Evolutionary conservation across 805 yeast genomes (phyloP).

Genomic region (Monosporozyma unispora): DNA sequence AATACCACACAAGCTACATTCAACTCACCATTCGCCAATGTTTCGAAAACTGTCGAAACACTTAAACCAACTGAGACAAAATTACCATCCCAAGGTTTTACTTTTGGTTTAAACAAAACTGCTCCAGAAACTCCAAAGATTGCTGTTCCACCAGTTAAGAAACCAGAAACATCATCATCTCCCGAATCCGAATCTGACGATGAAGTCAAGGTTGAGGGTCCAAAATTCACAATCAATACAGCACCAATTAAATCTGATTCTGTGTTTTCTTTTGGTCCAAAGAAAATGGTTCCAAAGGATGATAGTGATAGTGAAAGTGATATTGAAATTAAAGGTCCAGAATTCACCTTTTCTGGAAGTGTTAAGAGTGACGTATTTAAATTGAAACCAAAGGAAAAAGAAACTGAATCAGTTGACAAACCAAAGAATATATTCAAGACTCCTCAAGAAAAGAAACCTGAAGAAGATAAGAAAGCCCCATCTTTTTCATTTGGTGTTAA

Average conservation of each 20-base stretch:
- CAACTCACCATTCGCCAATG: neutral
- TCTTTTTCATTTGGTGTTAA: neutral
- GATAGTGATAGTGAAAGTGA: conserved; percentile 29
- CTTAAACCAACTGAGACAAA: neutral
- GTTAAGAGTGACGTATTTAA: conserved; percentile 32
- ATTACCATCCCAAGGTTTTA: conserved; percentile 1
- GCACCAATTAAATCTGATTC: conserved; percentile 43
- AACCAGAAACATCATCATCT: conserved; percentile 3
- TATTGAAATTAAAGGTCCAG: conserved; percentile 33
- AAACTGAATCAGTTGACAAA: conserved; percentile 10
- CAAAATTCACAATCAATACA: conserved; percentile 43
- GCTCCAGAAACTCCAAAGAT: neutral
- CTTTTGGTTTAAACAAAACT: neutral
- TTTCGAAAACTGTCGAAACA: neutral
- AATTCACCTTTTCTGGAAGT: conserved; percentile 31
- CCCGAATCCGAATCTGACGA: conserved; percentile 34
- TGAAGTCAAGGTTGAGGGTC: conserved; percentile 64
- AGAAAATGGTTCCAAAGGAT: conserved; percentile 17
- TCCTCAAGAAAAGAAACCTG: neutral
- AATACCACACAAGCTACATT: conserved; percentile 1
- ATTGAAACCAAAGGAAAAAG: conserved; percentile 10
- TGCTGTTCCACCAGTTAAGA: neutral
- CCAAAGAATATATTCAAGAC: conserved; percentile 9
- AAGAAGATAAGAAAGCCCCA: neutral
- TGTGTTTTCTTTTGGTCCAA: conserved; percentile 39